Conservation (phyloP, 2,329 filamentous ascomycete genomes). For the Madurella fahalii region DNA sequence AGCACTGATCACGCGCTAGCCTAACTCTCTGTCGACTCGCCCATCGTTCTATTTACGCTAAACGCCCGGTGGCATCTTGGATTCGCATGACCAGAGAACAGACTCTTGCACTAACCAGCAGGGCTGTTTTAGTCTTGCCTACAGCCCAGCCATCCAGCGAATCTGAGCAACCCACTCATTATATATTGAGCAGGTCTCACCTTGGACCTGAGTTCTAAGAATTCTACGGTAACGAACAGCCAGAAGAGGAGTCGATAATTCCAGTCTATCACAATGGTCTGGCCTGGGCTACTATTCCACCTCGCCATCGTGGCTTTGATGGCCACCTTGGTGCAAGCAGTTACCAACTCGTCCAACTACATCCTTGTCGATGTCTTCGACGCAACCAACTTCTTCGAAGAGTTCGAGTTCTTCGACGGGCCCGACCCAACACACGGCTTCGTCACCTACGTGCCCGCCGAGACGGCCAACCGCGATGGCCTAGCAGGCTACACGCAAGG, state of each 20-base stretch:
- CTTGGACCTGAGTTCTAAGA: neutral
- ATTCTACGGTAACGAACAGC: neutral
- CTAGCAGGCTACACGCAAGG: slow-evolving; percentile 55
- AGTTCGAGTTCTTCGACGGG: slow-evolving; percentile 52
- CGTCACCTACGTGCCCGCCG: slow-evolving; percentile 62
- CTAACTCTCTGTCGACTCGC: neutral
- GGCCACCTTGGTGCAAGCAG: slow-evolving; percentile 1
- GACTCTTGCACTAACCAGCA: no score
- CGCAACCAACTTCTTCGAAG: slow-evolving; percentile 51
- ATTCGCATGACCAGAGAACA: no score
- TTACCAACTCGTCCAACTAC: slow-evolving; percentile 33
- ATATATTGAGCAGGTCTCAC: neutral
- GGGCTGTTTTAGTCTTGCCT: no score
- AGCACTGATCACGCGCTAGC: neutral
- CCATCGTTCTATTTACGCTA: no score
- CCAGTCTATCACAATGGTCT: slow-evolving; percentile 3
- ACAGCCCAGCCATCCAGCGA: no score
- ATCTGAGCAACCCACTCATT: no score
- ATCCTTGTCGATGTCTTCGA: slow-evolving; percentile 46
- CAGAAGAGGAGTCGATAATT: neutral
- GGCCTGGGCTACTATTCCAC: neutral
- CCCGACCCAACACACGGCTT: slow-evolving; percentile 71
- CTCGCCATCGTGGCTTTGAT: slow-evolving; percentile 2
- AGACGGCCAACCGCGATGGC: slow-evolving; percentile 52
- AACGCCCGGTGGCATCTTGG: no score